phyloP scores from a whole-genome alignment of 441 rosid genomes.

The Gossypium aridum region DNA sequence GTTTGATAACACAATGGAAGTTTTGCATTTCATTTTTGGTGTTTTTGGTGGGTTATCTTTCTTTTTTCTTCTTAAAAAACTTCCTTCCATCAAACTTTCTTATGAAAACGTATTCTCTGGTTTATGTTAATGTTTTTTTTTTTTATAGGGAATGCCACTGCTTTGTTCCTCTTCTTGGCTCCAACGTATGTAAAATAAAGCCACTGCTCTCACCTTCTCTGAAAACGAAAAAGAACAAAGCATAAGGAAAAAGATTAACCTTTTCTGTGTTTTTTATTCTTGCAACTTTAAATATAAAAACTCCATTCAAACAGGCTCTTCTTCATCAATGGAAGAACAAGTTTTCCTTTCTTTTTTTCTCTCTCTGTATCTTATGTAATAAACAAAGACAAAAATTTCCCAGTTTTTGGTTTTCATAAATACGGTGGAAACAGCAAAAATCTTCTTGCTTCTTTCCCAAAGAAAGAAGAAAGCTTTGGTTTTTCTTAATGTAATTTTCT shows the following conservation, averaged over 20 bases:
- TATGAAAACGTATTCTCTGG: not conserved
- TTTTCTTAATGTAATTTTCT: not conserved
- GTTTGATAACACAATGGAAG: conserved; percentile 26
- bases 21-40: conserved; percentile 74
- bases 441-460: not conserved
- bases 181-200: conserved; percentile 44
- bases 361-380: not conserved
- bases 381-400: not conserved
- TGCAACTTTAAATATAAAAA: not conserved
- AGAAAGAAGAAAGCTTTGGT: not conserved
- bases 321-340: not conserved
- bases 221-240: not conserved
- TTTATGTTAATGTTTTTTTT: not conserved
- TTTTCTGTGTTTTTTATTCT: not conserved
- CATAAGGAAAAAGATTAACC: not conserved
- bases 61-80: not conserved
- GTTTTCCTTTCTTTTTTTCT: not conserved
- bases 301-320: not conserved
- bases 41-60: conserved; percentile 50
- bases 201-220: not conserved
- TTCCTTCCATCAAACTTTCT: not conserved
- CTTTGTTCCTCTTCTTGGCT: conserved; percentile 84
- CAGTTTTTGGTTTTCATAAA: not conserved
- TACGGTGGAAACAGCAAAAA: not conserved
- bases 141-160: conserved; percentile 79